phyloP scores from a whole-genome alignment of 2,329 filamentous ascomycete species.

The Claviceps monticola region DNA sequence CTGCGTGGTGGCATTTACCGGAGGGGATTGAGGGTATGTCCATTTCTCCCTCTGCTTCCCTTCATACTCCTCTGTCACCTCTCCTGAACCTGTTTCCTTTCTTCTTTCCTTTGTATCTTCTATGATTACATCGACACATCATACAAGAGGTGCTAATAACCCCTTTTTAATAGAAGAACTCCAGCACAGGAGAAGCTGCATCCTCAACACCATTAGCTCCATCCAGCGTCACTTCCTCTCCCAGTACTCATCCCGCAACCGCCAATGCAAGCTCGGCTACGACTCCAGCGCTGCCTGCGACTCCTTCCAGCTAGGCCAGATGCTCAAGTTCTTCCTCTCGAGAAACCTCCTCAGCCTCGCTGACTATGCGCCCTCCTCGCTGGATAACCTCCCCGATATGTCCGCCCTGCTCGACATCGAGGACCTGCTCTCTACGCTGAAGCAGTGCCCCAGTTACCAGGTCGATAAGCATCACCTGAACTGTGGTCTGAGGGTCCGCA shows the following conservation, averaged over 20 bases:
- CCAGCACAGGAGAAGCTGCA: constrained; percentile 47
- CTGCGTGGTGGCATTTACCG: constrained; percentile 61
- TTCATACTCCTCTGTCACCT: neutral
- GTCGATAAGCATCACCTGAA: constrained; percentile 60
- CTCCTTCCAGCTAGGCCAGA: constrained; percentile 66
- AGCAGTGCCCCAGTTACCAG: constrained; percentile 58
- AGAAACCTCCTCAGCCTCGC: constrained; percentile 47
- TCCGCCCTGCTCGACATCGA: constrained; percentile 49
- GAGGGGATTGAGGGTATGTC: constrained; percentile 48
- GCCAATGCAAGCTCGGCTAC: constrained; percentile 62
- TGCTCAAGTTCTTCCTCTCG: constrained; percentile 54
- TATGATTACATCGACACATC: no score
- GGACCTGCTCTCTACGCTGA: constrained; percentile 43
- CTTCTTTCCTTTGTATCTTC: no score
- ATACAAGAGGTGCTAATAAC: neutral
- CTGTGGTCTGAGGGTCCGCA: constrained; percentile 52
- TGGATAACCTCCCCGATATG: constrained; percentile 29
- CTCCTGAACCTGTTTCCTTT: no score
- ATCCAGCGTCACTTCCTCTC: constrained; percentile 53
- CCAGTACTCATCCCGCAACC: constrained; percentile 51
- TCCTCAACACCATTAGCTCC: constrained; percentile 56
- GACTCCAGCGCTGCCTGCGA: constrained; percentile 60
- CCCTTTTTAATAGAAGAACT: constrained; percentile 40
- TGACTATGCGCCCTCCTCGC: constrained; percentile 37
- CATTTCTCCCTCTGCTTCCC: neutral